Conservation (phyloP, 371 early-diverging fungal genomes). For the Parasitella parasitica region DNA sequence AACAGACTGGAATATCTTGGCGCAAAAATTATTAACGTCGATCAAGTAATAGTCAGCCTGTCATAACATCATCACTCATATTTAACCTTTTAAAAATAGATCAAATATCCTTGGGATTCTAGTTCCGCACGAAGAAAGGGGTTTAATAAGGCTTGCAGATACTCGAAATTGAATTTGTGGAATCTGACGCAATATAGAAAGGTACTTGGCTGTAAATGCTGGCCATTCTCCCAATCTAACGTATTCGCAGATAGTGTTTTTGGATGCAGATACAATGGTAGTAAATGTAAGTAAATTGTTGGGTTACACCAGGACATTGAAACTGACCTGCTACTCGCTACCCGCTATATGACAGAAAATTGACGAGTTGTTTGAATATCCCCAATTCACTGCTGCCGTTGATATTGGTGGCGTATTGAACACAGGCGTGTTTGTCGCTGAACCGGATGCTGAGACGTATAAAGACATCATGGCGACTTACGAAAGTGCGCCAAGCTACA, state of each 20-base stretch:
- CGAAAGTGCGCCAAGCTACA: slow-evolving; percentile 32
- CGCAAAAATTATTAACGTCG: slow-evolving; percentile 28
- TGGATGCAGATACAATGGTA: slow-evolving; percentile 43
- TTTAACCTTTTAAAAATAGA: slow-evolving; percentile 5
- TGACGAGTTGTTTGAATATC: slow-evolving; percentile 34
- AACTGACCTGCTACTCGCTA: neutral
- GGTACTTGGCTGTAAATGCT: slow-evolving; percentile 8
- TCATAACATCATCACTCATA: neutral
- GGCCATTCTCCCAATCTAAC: too few species aligned
- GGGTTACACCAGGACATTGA: neutral
- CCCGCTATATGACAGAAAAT: slow-evolving; percentile 19
- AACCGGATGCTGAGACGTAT: slow-evolving; percentile 28
- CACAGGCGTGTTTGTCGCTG: slow-evolving; percentile 39
- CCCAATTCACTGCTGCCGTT: slow-evolving; percentile 31
- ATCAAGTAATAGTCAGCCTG: slow-evolving; percentile 22
- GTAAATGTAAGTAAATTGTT: slow-evolving; percentile 16
- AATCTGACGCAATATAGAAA: slow-evolving; percentile 34
- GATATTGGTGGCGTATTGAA: slow-evolving; percentile 40
- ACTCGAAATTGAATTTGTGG: slow-evolving; percentile 40
- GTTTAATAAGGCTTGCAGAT: slow-evolving; percentile 40
- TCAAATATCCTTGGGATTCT: slow-evolving; percentile 38
- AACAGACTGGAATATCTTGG: slow-evolving; percentile 24
- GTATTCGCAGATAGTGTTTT: slow-evolving; percentile 6
- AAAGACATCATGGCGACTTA: slow-evolving; percentile 26
- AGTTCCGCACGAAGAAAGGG: slow-evolving; percentile 26